Evolutionary conservation across 2,329 filamentous ascomycete species (phyloP).

Genomic region (Ascochyta viciae-villosae): DNA sequence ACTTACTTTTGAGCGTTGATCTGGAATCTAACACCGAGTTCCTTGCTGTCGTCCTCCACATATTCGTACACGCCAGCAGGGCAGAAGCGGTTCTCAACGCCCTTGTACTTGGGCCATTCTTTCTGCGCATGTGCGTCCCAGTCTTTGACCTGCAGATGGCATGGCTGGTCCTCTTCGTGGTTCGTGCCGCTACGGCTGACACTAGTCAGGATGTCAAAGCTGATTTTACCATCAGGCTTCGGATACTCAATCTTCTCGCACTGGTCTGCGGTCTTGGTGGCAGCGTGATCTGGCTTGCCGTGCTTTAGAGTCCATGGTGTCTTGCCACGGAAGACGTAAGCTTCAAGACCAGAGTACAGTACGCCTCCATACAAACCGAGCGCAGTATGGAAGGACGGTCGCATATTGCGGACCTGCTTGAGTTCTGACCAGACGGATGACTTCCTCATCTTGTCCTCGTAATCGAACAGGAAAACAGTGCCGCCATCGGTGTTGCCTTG

Average conservation of each 20-base stretch:
- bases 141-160: slow-evolving; percentile 92
- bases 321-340: slow-evolving; percentile 83
- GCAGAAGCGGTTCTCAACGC: slow-evolving; percentile 95
- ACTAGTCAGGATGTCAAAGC: slow-evolving; percentile 94
- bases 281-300: slow-evolving; percentile 75
- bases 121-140: slow-evolving; percentile 88
- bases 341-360: slow-evolving; percentile 90
- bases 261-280: slow-evolving; percentile 80
- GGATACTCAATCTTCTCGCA: slow-evolving; percentile 93
- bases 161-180: slow-evolving; percentile 97
- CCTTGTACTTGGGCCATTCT: slow-evolving; percentile 87
- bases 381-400: slow-evolving; percentile 88
- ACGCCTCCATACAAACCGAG: slow-evolving; percentile 90
- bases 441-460: slow-evolving; percentile 85
- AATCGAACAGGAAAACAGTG: slow-evolving; percentile 90
- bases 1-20: slow-evolving; percentile 97
- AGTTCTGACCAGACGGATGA: slow-evolving; percentile 94
- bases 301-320: slow-evolving; percentile 94
- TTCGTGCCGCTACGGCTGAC: slow-evolving; percentile 96
- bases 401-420: slow-evolving; percentile 95
- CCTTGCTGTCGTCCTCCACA: slow-evolving; percentile 87
- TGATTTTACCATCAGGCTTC: slow-evolving; percentile 94
- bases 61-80: slow-evolving; percentile 98
- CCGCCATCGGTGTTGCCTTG: slow-evolving; percentile 61
- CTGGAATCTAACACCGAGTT: slow-evolving; percentile 90